Conservation (phyloP, 306 rosid species). For the Casuarina glauca region DNA sequence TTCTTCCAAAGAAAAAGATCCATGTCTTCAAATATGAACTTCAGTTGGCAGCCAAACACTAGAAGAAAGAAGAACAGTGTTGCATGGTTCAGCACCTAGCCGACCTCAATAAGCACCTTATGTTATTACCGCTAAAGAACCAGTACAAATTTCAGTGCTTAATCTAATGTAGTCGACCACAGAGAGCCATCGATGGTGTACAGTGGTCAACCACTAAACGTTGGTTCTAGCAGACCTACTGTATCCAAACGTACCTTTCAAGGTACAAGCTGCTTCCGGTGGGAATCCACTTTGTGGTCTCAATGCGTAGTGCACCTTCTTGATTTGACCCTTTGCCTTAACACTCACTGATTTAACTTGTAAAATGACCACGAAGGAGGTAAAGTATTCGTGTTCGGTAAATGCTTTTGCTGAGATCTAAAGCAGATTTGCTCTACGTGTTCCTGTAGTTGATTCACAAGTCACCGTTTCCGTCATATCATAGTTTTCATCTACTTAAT, state of each 20-base stretch:
- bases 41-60: neutral
- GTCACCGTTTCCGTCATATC: neutral
- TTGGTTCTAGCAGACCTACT: conserved; percentile 27
- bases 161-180: conserved; percentile 30
- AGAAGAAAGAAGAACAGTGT: neutral
- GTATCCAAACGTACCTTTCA: conserved; percentile 20
- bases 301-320: conserved; percentile 16
- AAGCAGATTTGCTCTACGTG: neutral
- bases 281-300: conserved; percentile 37
- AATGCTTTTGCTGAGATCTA: neutral
- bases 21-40: neutral
- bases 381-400: neutral
- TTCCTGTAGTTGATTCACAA: no score
- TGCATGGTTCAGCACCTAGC: conserved; percentile 24
- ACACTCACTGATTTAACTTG: conserved; percentile 8
- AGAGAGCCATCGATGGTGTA: conserved; percentile 24
- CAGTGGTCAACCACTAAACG: conserved; percentile 53
- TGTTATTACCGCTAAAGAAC: conserved; percentile 30
- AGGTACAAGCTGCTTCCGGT: conserved; percentile 19
- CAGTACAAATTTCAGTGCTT: conserved; percentile 33
- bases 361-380: conserved; percentile 10
- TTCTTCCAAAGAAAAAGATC: neutral
- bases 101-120: conserved; percentile 27
- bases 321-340: conserved; percentile 10
- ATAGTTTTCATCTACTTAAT: neutral